A percentile compares a stretch with the other conserved stretches of the same genome.
Conservation (phyloP, 495 filamentous ascomycete genomes). For the Oleoguttula mirabilis region DNA sequence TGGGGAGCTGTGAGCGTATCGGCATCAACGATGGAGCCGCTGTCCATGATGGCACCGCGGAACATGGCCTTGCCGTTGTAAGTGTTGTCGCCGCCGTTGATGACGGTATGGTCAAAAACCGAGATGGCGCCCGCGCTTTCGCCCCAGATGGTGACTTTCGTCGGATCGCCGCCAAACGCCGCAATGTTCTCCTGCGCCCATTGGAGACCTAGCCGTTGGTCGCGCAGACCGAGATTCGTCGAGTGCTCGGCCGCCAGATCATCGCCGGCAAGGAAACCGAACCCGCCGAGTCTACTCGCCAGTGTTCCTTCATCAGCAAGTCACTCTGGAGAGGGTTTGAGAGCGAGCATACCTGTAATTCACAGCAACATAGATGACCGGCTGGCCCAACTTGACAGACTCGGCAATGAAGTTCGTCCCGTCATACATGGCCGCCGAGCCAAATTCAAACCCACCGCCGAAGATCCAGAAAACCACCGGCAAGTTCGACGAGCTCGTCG, state of each 20-base stretch:
- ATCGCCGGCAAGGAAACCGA: conserved; percentile 25
- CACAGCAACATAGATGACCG: conserved; percentile 49
- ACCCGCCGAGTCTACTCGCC: conserved; percentile 4
- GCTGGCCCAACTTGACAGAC: conserved; percentile 45
- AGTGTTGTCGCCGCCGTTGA: conserved; percentile 17
- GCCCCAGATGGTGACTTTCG: conserved; percentile 29
- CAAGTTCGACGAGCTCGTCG: conserved; percentile 41
- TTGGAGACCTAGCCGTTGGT: conserved; percentile 22
- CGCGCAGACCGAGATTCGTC: conserved; percentile 22
- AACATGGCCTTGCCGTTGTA: conserved; percentile 12
- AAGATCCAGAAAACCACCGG: conserved; percentile 61
- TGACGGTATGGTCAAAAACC: conserved; percentile 15
- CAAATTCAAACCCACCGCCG: conserved; percentile 54
- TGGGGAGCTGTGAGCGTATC: conserved; percentile 51
- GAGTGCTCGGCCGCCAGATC: conserved; percentile 21
- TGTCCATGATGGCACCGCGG: conserved; percentile 14
- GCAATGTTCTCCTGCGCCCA: conserved; percentile 38
- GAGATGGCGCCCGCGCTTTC: conserved; percentile 25
- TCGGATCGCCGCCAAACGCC: conserved; percentile 39
- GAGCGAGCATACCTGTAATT: conserved; percentile 36
- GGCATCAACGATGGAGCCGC: conserved; percentile 36
- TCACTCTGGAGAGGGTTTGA: too few relatives aligned
- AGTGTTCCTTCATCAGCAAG: too few relatives aligned
- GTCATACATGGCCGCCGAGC: conserved; percentile 49
- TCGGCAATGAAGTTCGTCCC: conserved; percentile 40